Evolutionary conservation across 1,139 yeast genomes (phyloP).

Genomic region (Schwanniomyces etchellsii): DNA sequence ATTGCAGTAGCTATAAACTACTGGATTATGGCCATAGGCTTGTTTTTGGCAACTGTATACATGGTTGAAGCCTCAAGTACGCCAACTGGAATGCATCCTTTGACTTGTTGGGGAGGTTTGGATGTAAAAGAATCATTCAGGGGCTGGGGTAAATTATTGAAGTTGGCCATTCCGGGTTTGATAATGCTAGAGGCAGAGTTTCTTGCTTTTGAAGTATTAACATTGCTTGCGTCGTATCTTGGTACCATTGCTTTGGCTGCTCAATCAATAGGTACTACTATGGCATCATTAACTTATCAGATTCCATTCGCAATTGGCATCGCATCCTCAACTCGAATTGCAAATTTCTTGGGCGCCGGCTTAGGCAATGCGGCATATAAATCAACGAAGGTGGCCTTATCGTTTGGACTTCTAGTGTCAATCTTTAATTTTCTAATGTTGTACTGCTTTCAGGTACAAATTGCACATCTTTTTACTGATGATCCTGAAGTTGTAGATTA

Average conservation of each 20-base stretch:
- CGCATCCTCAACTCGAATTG: constrained; percentile 55
- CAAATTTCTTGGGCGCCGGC: constrained; percentile 54
- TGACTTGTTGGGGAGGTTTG: constrained; percentile 38
- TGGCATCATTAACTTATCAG: constrained; percentile 47
- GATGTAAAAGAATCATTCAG: constrained; percentile 26
- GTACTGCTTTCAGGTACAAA: constrained; percentile 29
- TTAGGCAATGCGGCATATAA: constrained; percentile 39
- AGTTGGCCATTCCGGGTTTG: constrained; percentile 51
- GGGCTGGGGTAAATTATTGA: constrained; percentile 40
- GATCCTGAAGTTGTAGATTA: constrained; percentile 37
- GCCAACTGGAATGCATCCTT: constrained; percentile 34
- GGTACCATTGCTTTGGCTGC: constrained; percentile 54
- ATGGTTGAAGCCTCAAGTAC: constrained; percentile 35
- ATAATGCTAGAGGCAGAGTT: constrained; percentile 58
- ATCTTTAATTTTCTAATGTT: constrained; percentile 34
- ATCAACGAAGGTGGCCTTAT: constrained; percentile 41
- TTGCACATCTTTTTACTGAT: constrained; percentile 35
- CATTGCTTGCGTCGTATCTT: constrained; percentile 49
- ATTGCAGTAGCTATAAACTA: constrained; percentile 53
- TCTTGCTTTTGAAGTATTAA: constrained; percentile 52
- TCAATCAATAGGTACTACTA: constrained; percentile 52
- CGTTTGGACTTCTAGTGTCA: constrained; percentile 40
- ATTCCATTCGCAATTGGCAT: constrained; percentile 58
- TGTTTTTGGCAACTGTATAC: constrained; percentile 34
- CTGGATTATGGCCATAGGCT: constrained; percentile 50